A percentile compares a stretch with the other conserved stretches of the same genome.
phyloP scores from a whole-genome alignment of 2,329 filamentous ascomycete species.

The Hypomyces perniciosus region DNA sequence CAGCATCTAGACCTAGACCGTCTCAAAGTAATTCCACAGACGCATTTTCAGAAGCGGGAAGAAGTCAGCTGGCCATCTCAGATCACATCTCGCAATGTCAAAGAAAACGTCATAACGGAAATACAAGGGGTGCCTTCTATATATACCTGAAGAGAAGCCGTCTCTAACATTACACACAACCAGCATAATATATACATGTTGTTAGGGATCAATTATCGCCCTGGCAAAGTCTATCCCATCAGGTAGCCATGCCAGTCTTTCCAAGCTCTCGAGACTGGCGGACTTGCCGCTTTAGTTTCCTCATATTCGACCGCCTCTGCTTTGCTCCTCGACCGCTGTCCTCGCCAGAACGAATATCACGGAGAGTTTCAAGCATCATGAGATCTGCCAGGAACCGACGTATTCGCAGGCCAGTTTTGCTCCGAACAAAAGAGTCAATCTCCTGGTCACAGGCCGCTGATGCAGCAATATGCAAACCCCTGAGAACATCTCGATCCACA shows the following conservation, averaged over 20 bases:
- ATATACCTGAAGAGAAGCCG: too few species aligned
- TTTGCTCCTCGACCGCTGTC: constrained; percentile 21
- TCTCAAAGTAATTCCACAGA: too few species aligned
- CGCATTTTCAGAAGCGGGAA: too few species aligned
- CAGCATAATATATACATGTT: background rate
- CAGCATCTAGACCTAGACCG: too few species aligned
- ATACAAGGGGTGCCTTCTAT: too few species aligned
- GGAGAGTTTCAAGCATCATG: constrained; percentile 43
- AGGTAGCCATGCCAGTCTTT: constrained; percentile 5
- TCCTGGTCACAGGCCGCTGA: constrained; percentile 51
- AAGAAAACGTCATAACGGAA: too few species aligned
- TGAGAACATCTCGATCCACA: constrained; percentile 44
- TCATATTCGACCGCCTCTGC: constrained; percentile 27
- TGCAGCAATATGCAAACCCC: constrained; percentile 49
- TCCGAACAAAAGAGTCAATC: constrained; percentile 46
- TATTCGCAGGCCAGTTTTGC: constrained; percentile 47
- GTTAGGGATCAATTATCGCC: background rate
- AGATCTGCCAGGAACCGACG: constrained; percentile 51
- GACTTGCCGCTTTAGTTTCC: constrained; percentile 30
- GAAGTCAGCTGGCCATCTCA: too few species aligned
- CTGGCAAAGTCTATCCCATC: background rate
- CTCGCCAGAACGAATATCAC: constrained; percentile 23
- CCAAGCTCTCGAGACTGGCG: constrained; percentile 28
- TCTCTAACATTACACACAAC: background rate
- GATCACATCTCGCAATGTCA: too few species aligned